Evolutionary conservation across 2,329 filamentous ascomycete genomes (phyloP).

Genomic region (Phaeoacremonium minimum): DNA sequence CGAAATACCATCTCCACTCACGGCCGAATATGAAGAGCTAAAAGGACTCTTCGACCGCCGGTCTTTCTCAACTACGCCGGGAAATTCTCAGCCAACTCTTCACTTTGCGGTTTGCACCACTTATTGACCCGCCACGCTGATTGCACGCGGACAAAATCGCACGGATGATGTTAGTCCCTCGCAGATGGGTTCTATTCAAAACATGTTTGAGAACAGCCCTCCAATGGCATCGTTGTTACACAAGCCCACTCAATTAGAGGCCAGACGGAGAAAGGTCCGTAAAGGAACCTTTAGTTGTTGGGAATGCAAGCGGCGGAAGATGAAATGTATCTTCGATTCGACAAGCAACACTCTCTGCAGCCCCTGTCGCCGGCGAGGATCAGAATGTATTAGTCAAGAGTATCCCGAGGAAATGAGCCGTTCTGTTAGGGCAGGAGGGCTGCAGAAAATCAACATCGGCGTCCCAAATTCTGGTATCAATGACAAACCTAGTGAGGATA

Average conservation of each 20-base stretch:
- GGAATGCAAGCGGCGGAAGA: conserved; percentile 52
- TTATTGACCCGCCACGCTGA: no score
- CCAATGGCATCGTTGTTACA: background rate
- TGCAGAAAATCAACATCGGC: background rate
- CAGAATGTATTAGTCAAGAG: conserved; percentile 41
- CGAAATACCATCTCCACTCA: no score
- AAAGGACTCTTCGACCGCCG: no score
- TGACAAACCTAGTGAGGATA: background rate
- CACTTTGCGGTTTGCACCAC: no score
- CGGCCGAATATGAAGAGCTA: no score
- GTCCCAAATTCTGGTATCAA: background rate
- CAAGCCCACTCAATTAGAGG: background rate
- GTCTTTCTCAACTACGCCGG: no score
- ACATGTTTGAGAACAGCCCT: background rate
- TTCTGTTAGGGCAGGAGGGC: no score
- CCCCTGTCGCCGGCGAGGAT: conserved; percentile 32
- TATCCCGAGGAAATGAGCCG: conserved; percentile 30
- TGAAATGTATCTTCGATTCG: conserved; percentile 38
- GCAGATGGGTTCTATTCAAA: background rate
- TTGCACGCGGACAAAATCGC: no score
- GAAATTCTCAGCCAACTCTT: no score
- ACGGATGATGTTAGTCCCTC: background rate
- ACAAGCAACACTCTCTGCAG: conserved; percentile 32
- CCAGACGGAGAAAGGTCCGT: conserved; percentile 30
- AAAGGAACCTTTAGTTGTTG: conserved; percentile 52